These are phyloP conservation scores for Linaria vulgaris DNA, from an alignment of 257 asterid genomes.

Conservation along the genomic window DNA sequence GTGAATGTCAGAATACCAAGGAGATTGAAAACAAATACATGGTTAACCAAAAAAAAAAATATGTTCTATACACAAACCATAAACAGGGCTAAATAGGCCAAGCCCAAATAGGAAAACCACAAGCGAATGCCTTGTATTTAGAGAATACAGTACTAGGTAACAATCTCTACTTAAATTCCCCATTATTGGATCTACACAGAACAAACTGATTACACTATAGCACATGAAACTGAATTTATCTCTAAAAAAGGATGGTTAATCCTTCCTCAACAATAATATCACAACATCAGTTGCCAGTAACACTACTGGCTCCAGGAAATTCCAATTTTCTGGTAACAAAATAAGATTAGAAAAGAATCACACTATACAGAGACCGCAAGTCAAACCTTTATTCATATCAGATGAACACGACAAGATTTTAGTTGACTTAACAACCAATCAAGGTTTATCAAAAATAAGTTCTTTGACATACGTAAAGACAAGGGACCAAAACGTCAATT, in stretches of 20 bases:
- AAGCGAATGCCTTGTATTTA: neutral
- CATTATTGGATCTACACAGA: neutral
- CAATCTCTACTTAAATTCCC: too few species aligned
- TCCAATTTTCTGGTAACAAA: neutral
- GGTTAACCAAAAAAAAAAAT: conserved; percentile 2
- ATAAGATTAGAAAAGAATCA: neutral
- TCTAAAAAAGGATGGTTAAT: too few species aligned
- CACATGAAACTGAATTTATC: too few species aligned
- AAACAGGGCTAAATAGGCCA: conserved; percentile 8
- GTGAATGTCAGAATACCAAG: conserved; percentile 25
- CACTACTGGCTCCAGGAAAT: neutral
- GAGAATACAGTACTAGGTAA: neutral
- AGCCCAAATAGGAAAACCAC: neutral
- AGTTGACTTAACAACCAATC: neutral
- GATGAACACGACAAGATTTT: neutral
- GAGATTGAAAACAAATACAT: conserved; percentile 17
- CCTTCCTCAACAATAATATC: neutral
- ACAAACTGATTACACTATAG: neutral
- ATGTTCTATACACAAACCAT: conserved; percentile 12
- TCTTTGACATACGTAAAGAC: neutral
- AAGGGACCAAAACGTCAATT: neutral
- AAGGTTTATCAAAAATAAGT: neutral
- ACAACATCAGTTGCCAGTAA: neutral
- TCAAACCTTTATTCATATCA: neutral
- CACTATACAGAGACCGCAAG: too few species aligned